Evolutionary conservation across 2,329 filamentous ascomycete genomes (phyloP), one percentile per base, ranked within the genome.

Genomic region (Leptosphaerulina australis): DNA sequence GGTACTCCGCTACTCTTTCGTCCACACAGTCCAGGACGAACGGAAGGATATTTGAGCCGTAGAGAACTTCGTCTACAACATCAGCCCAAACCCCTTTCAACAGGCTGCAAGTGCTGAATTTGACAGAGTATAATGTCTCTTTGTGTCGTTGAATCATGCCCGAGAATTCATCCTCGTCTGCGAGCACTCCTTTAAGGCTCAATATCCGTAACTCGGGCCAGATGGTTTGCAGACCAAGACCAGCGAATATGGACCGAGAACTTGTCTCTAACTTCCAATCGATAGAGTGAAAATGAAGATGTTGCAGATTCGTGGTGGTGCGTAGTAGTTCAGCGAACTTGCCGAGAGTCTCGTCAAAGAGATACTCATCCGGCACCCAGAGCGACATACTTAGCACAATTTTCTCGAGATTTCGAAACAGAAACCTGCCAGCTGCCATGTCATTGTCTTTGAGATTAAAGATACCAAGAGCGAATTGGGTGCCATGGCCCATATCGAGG

Each of bases 51-150:
- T 34, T 44, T 1, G 65, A 56, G 14, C 46, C 51, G 17, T 56
- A 58, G 3, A 68, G 29, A 4, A 68, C 57, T 17, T 68, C 57
- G 20, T 68, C 60, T 1, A 68, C 64, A 17, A 70, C 14, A 10
- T 65, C 59, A 6, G 59, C 56, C 66, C 68, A 70, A 2, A 28
- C 8, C 8, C 66, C 66, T 7, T 40, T 25, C 5, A 36, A 24
- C 2, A 70, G 46, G 31, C 52, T 57, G 35, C 50, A 67, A 11
- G 41, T 25, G 2, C 34, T 38, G 29, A 68, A 59, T 1, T 21
- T 31, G 3, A 66, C 17, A 3, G 50, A 47, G 5, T 8, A 29
- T 3, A 71, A 55, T 0, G 64, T 67, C 3, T 51, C 35, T 9
- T 51, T 54, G 44, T 68, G 60, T 24, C 66, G 55, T 14, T 26